Evolutionary conservation across 1,139 yeast genomes (phyloP).

Genomic region (Scheffersomyces insectosa): DNA sequence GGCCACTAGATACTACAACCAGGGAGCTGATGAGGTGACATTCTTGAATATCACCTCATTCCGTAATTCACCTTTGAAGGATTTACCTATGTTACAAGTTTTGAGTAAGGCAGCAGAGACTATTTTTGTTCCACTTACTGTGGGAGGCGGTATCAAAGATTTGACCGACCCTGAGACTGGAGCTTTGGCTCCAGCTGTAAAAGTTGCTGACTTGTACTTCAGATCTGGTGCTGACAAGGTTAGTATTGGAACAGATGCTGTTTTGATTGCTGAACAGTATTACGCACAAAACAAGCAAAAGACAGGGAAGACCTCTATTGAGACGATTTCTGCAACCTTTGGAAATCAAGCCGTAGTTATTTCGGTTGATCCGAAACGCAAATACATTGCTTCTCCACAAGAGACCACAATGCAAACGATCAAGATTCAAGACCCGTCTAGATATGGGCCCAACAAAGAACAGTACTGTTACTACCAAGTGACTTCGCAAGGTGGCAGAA

Average conservation of each 20-base stretch:
- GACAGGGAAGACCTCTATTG: slow-evolving; percentile 82
- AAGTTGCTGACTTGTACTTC: slow-evolving; percentile 89
- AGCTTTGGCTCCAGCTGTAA: slow-evolving; percentile 72
- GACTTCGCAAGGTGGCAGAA: slow-evolving; percentile 95
- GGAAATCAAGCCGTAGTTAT: slow-evolving; percentile 97
- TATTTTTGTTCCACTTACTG: slow-evolving; percentile 93
- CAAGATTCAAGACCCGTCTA: slow-evolving; percentile 42
- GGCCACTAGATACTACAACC: slow-evolving; percentile 84
- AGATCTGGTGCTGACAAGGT: slow-evolving; percentile 97
- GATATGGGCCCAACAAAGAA: slow-evolving; percentile 81
- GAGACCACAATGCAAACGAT: slow-evolving; percentile 63
- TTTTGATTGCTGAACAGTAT: slow-evolving; percentile 79
- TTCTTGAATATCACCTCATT: slow-evolving; percentile 93
- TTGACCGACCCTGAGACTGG: slow-evolving; percentile 78
- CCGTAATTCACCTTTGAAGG: slow-evolving; percentile 87
- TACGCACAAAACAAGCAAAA: slow-evolving; percentile 58
- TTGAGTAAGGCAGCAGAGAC: slow-evolving; percentile 80
- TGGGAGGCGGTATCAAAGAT: slow-evolving; percentile 96
- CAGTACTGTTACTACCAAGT: slow-evolving; percentile 90
- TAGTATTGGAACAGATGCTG: slow-evolving; percentile 97
- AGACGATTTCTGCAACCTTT: slow-evolving; percentile 84
- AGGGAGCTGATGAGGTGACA: slow-evolving; percentile 97
- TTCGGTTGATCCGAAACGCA: slow-evolving; percentile 92
- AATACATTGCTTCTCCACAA: slow-evolving; percentile 61
- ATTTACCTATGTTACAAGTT: slow-evolving; percentile 93